These are phyloP conservation scores for Raffaelea deltoideospora DNA, from an alignment of 2,329 filamentous ascomycete genomes.

Conservation along the genomic window DNA sequence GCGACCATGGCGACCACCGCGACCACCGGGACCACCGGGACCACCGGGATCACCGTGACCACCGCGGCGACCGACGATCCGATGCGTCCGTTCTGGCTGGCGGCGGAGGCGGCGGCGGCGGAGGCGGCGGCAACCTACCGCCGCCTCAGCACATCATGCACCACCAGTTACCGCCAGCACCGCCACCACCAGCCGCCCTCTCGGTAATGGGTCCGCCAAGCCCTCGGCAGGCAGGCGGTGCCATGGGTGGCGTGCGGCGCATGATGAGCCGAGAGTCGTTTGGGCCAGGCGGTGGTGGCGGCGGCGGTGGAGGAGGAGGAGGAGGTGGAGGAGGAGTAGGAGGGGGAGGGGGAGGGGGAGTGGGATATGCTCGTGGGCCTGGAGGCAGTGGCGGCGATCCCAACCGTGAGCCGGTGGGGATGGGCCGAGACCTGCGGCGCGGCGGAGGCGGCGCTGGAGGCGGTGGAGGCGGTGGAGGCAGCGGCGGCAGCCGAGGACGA, in stretches of 20 bases:
- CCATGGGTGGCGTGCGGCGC: conserved; percentile 11
- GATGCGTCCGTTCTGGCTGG: too few species aligned
- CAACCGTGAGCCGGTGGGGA: conserved; percentile 14
- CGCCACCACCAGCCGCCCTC: too few species aligned
- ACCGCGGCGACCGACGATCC: conserved; percentile 30
- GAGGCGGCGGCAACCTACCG: too few species aligned
- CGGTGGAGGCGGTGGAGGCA: conserved; percentile 17
- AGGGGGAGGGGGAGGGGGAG: not conserved
- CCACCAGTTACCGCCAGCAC: too few species aligned
- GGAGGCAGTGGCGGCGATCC: conserved; percentile 4
- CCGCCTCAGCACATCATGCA: too few species aligned
- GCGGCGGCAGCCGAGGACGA: too few species aligned
- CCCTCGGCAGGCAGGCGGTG: too few species aligned
- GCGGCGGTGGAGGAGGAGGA: not conserved
- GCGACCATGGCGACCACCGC: conserved; percentile 24
- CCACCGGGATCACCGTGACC: conserved; percentile 28
- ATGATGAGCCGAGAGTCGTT: conserved; percentile 11
- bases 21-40: conserved; percentile 26
- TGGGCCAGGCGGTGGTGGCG: conserved; percentile 1
- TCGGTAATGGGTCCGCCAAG: too few species aligned
- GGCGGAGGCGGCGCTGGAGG: conserved; percentile 15
- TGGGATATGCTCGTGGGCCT: not conserved
- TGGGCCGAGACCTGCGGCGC: conserved; percentile 16
- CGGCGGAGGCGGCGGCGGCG: conserved; percentile 10
- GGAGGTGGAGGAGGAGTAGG: not conserved